Evolutionary conservation across 2,329 filamentous ascomycete species (phyloP).

Genomic region (Pestalotiopsis sp.): DNA sequence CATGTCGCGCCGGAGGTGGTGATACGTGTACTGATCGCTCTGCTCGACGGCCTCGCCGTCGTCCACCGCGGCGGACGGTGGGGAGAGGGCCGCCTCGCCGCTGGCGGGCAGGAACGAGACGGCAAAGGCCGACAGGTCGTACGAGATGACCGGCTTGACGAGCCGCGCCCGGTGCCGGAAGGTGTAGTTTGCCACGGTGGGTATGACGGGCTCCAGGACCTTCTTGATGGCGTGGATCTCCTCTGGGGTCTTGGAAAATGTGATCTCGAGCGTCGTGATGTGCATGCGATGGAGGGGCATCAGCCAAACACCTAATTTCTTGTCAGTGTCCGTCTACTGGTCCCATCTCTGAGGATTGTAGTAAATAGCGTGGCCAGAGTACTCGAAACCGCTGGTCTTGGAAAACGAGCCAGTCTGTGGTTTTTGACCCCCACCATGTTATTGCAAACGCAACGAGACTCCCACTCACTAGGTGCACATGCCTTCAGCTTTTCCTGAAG

Average conservation of each 20-base stretch:
- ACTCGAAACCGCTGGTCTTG: too few relatives aligned
- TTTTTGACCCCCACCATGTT: not conserved
- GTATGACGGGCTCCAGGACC: slow-evolving; percentile 57
- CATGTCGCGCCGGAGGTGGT: slow-evolving; percentile 83
- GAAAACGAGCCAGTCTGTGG: too few relatives aligned
- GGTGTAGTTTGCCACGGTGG: slow-evolving; percentile 67
- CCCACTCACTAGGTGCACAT: slow-evolving; percentile 68
- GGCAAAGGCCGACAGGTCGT: slow-evolving; percentile 83
- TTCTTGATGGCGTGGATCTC: slow-evolving; percentile 69
- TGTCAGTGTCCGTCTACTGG: not conserved
- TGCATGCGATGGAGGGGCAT: slow-evolving; percentile 82
- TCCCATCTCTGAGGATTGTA: too few relatives aligned
- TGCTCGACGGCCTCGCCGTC: slow-evolving; percentile 38
- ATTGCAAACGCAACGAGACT: not conserved
- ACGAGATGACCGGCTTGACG: slow-evolving; percentile 81
- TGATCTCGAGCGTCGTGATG: slow-evolving; percentile 82
- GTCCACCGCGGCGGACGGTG: slow-evolving; percentile 41
- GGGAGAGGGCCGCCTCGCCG: slow-evolving; percentile 54
- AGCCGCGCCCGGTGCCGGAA: slow-evolving; percentile 71
- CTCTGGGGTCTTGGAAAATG: slow-evolving; percentile 73
- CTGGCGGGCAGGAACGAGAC: slow-evolving; percentile 84
- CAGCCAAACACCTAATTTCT: slow-evolving; percentile 73
- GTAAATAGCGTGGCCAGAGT: too few relatives aligned
- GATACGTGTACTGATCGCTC: slow-evolving; percentile 79
- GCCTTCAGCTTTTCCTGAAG: slow-evolving; percentile 69